Percentiles rank a stretch among this genome's conserved stretches.
These are phyloP conservation scores for Aspergillus cavernicola DNA, from an alignment of 495 filamentous ascomycete species.

Conservation along the genomic window DNA sequence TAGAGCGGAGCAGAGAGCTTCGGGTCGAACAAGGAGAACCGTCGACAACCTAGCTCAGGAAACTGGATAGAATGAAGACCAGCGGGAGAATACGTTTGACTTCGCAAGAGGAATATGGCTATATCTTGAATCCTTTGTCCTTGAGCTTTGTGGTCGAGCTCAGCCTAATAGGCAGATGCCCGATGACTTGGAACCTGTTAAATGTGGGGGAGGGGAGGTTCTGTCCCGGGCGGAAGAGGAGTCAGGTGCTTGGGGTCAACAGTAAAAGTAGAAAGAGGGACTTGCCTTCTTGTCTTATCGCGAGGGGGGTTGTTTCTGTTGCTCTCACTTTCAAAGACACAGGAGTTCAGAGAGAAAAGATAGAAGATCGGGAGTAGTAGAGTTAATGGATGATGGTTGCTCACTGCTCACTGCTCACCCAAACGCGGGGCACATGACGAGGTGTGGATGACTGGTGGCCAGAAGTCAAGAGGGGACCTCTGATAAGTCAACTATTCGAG, in stretches of 20 bases:
- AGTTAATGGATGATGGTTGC: not conserved
- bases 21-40: constrained; percentile 12
- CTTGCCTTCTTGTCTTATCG: not conserved
- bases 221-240: constrained; percentile 18
- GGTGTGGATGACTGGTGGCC: not conserved
- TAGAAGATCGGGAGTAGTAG: not conserved
- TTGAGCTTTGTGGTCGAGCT: constrained; percentile 7
- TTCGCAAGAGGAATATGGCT: constrained; percentile 6
- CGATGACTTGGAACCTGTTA: constrained; percentile 17
- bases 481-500: no score
- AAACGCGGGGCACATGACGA: constrained; percentile 24
- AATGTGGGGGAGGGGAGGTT: constrained; percentile 14
- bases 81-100: constrained; percentile 17
- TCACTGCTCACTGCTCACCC: not conserved
- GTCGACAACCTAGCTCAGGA: constrained; percentile 15
- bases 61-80: constrained; percentile 8
- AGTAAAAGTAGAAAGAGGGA: constrained; percentile 5
- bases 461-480: no score
- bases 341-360: not conserved
- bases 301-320: not conserved
- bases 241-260: constrained; percentile 15
- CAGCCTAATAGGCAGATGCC: constrained; percentile 27
- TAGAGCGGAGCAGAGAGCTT: constrained; percentile 18
- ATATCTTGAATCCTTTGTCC: not conserved
- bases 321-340: not conserved